Evolutionary conservation across 2,329 filamentous ascomycete genomes (phyloP).

Genomic region (Zymoseptoria crescenta): DNA sequence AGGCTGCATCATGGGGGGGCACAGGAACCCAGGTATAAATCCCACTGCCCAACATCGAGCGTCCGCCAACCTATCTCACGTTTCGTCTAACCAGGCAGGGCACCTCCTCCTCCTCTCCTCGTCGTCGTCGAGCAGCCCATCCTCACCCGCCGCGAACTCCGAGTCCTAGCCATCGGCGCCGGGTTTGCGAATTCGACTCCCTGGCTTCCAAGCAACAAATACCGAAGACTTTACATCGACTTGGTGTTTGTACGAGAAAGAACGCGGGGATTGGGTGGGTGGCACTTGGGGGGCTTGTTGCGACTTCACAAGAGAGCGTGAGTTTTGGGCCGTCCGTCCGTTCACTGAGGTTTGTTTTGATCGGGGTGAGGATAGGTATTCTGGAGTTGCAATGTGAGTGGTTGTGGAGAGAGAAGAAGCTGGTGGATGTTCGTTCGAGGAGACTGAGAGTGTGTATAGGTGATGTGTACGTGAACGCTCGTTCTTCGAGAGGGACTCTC

Average conservation of each 20-base stretch:
- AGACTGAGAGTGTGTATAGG: neutral
- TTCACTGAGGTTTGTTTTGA: neutral
- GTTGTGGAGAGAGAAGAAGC: neutral
- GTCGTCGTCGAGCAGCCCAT: conserved; percentile 6
- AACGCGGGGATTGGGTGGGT: conserved; percentile 10
- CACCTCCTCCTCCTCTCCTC: neutral
- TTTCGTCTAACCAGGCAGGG: neutral
- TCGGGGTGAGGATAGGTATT: conserved; percentile 7
- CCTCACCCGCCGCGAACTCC: conserved; percentile 9
- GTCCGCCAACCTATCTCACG: neutral
- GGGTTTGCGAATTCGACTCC: conserved; percentile 7
- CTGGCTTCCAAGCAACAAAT: conserved; percentile 8
- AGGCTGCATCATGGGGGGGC: neutral
- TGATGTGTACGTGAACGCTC: neutral
- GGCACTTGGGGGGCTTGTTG: conserved; percentile 3
- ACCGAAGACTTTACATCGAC: conserved; percentile 3
- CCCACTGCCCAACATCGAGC: neutral
- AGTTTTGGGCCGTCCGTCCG: too few relatives aligned
- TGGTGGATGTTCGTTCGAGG: too few relatives aligned
- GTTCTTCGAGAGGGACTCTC: too few relatives aligned
- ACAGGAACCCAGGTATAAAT: neutral
- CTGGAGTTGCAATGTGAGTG: conserved; percentile 11
- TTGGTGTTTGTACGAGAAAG: conserved; percentile 8
- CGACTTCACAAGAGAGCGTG: too few relatives aligned
- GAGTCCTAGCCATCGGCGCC: conserved; percentile 9